Conservation (phyloP, 1,284 basidiomycete genomes). For the Fomitopsis pinicola region DNA sequence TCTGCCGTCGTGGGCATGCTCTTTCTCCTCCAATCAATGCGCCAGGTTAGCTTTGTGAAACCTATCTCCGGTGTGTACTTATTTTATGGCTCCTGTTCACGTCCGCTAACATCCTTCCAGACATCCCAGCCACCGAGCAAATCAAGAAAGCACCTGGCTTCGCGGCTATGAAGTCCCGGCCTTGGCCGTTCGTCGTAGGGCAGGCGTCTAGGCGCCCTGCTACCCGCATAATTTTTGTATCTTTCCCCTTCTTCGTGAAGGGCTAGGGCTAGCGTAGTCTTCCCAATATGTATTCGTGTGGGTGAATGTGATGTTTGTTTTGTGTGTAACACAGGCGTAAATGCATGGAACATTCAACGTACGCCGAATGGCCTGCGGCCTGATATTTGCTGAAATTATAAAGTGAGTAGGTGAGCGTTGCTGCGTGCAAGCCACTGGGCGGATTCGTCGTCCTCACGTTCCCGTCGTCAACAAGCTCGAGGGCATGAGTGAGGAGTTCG, state of each 20-base stretch:
- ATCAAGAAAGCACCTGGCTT: background rate
- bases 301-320: background rate
- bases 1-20: background rate
- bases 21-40: background rate
- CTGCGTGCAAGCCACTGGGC: too few species aligned
- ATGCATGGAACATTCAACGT: too few species aligned
- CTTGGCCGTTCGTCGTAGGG: background rate
- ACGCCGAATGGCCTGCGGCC: too few species aligned
- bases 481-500: too few species aligned
- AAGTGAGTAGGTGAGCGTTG: too few species aligned
- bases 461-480: too few species aligned
- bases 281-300: too few species aligned
- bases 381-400: too few species aligned
- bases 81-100: background rate
- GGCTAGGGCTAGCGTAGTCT: background rate
- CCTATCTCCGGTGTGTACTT: background rate
- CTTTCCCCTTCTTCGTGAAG: slow-evolving; percentile 25
- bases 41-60: too few species aligned
- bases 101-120: background rate
- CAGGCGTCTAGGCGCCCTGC: slow-evolving; percentile 2
- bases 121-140: background rate
- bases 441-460: too few species aligned
- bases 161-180: background rate
- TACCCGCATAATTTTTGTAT: slow-evolving; percentile 27
- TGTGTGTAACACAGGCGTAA: background rate